These are phyloP conservation scores for Xylaria longipes DNA, from an alignment of 495 filamentous ascomycete species.

Conservation along the genomic window DNA sequence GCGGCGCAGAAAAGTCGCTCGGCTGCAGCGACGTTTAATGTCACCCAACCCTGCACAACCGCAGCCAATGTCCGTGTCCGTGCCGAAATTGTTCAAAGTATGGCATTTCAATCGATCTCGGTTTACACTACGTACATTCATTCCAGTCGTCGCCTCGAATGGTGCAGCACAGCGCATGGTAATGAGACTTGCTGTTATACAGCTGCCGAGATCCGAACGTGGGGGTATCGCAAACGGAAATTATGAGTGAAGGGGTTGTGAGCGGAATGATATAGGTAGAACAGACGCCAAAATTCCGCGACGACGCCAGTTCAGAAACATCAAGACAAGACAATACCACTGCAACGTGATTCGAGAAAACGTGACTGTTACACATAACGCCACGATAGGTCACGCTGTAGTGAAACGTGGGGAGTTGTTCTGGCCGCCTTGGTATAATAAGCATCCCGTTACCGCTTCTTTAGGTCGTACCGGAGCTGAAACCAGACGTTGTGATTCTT, in stretches of 20 bases:
- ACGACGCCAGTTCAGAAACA: not conserved
- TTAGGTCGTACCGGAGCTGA: not conserved
- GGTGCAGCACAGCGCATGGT: not conserved
- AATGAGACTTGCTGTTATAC: not conserved
- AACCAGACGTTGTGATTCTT: not conserved
- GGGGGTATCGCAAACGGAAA: not conserved
- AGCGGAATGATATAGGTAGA: not conserved
- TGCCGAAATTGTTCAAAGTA: not conserved
- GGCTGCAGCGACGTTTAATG: conserved; percentile 5
- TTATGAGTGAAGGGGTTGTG: not conserved
- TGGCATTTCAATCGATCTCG: not conserved
- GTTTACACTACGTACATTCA: not conserved
- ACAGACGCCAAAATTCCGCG: not conserved
- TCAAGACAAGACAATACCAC: not conserved
- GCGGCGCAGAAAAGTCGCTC: not conserved
- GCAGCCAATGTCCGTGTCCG: not conserved
- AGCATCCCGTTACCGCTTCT: not conserved
- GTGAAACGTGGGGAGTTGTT: not conserved
- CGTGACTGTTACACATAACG: not conserved
- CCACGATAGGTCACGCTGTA: not conserved
- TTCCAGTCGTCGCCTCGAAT: not conserved
- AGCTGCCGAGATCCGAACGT: conserved; percentile 10
- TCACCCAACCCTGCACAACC: not conserved
- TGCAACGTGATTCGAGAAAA: not conserved
- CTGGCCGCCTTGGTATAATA: not conserved